Percentiles rank a stretch among this genome's conserved stretches.
phyloP scores from a whole-genome alignment of 2,329 filamentous ascomycete genomes.

The Paradendryphiella salina region DNA sequence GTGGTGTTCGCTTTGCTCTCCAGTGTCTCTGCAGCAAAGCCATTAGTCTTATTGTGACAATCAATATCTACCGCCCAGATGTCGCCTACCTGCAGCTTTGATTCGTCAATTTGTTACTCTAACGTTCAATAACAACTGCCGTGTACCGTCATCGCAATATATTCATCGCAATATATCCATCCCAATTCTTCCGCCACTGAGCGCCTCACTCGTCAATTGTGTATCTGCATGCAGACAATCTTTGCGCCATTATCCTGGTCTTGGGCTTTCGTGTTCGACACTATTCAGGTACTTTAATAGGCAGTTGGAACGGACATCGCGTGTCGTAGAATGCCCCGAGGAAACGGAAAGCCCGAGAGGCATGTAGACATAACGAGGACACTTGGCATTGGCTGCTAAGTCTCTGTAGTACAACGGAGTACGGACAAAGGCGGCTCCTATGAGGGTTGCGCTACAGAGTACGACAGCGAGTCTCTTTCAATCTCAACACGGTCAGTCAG shows the following conservation, averaged over 20 bases:
- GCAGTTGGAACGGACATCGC: conserved; percentile 12
- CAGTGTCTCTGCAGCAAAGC: conserved; percentile 1
- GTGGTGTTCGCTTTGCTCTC: not conserved
- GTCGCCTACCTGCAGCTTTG: conserved; percentile 8
- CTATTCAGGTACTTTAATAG: conserved; percentile 14
- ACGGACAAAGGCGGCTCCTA: not conserved
- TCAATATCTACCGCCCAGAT: not conserved
- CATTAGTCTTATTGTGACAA: not conserved
- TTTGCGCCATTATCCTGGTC: conserved; percentile 11
- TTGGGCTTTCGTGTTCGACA: conserved; percentile 12
- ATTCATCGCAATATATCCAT: conserved; percentile 12
- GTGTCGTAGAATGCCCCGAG: conserved; percentile 1
- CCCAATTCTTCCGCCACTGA: conserved; percentile 15
- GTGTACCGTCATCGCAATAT: conserved; percentile 16
- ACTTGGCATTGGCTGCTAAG: no score
- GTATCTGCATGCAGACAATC: not conserved
- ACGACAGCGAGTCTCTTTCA: no score
- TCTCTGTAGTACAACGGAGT: no score
- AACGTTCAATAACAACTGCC: conserved; percentile 9
- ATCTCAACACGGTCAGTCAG: not conserved
- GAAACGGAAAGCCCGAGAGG: no score
- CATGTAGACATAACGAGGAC: no score
- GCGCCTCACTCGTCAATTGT: conserved; percentile 10
- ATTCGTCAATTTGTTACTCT: conserved; percentile 8
- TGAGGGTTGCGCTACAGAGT: not conserved